Base-by-base conservation (phyloP, 2,329 filamentous ascomycete species). In the Trichoderma semiorbis region DNA sequence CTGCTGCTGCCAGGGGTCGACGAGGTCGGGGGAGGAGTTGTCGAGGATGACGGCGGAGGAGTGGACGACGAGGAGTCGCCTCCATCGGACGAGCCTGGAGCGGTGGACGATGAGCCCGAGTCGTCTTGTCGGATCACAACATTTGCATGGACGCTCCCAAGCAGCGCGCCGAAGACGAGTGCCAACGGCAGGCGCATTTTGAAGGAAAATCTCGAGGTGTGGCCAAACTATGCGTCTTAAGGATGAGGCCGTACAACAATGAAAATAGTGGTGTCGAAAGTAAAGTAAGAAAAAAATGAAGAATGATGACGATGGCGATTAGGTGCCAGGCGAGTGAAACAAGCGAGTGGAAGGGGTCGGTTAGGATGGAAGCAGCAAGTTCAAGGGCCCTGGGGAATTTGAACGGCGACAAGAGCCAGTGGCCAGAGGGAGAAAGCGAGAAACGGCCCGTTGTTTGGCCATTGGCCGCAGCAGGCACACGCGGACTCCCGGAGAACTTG, bases 31-130 rank as follows among this genome's bases (percentile, higher is more conserved):
- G 72, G 69, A 43, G 69, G 36, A 18, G 68, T 26, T 4, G 68
- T 63, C 77, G 16, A 80, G 80, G 24, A 63, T 62, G 21, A 81
- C 81, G 30, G 72, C 74, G 12, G 79, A 72, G n/a, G 79, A 79
- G 2, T 72, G 75, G 70, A 39, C 30, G 60, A 36, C 14, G 34
- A 36, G 5, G 34, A 30, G 21, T 24, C n/a, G n/a, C 21, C 64
- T n/a, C 7, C 30, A 21, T 24, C 30, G 32, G 11, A 26, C 32
- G 64, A 18, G 3, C 28, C 57, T 11, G 53, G 64, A 58, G 32
- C 24, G 24, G 30, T 68, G 24, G 72, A 26, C 28, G 47, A 36
- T 24, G 47, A 36, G 16, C 26, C 26, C 55, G 39, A 16, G 24
- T 50, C 47, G 66, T 61, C 69, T 26, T 75, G 72, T 14, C 75